Base-by-base conservation (phyloP, 2,329 filamentous ascomycete species). In the Colletotrichum truncatum region DNA sequence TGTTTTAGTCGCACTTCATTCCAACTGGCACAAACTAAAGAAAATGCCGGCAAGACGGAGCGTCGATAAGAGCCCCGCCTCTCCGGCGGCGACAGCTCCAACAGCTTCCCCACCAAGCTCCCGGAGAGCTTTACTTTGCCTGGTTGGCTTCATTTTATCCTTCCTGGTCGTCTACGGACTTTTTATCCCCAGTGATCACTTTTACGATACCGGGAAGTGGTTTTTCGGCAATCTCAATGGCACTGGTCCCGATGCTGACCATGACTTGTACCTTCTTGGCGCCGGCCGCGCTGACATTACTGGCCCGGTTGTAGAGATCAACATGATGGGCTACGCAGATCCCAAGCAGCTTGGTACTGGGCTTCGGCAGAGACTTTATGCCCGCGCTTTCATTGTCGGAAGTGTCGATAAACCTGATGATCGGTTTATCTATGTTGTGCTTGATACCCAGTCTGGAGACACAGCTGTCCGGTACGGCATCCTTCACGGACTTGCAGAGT, bases 261-360 rank as follows among this genome's bases (percentile, higher is more conserved):
- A 65, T 21, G 80, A 82, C 67, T 74, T 77, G 58, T 87, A 85
- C 64, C 75, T 87, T 3, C 67, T 87, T 16, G 84, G 84, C 4
- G 82, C 82, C 11, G 84, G 85, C 43, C 86, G 85, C 69, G 85
- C 80, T 14, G 84, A 87, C 69, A 84, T 87, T 68, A 87, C 84
- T 1, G 84, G 92, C 4, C 93, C 93, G 0, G 92, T 96, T 5
- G 93, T 95, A 26, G 93, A 97, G 78, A 89, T 97, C 78, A 93
- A 93, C 74, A 87, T 97, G 77, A 96, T 94, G 84, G 94, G 94
- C 67, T 97, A 97, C 80, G 93, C 94, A 26, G 89, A 93, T 75
- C 82, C 88, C 12, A 87, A 86, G 43, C 94, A 98, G 78, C 79
- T 92, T n/a, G 94, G 94, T 46, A 89, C 88, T 6, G 94, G 94